These are phyloP conservation scores for Blepharisma stoltei DNA, from an alignment of 73 alveolate genomes.

Conservation along the genomic window DNA sequence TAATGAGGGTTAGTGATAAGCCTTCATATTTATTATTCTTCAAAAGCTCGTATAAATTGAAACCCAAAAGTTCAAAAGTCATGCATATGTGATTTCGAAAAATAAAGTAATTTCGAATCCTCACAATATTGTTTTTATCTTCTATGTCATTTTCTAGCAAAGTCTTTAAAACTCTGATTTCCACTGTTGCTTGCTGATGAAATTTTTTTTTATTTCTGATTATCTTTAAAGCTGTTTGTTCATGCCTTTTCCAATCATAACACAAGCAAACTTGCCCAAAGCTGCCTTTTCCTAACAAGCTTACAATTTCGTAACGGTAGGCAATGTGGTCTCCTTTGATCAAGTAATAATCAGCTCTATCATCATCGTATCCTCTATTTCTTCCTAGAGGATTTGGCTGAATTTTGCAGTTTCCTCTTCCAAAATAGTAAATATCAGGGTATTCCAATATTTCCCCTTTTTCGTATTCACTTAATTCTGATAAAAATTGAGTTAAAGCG, in stretches of 20 bases:
- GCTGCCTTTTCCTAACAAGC: slow-evolving; percentile 76
- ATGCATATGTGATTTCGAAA: slow-evolving; percentile 61
- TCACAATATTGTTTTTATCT: slow-evolving; percentile 50
- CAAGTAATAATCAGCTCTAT: slow-evolving; percentile 60
- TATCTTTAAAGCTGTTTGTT: slow-evolving; percentile 66
- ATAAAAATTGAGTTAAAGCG: neutral
- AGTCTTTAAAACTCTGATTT: slow-evolving; percentile 48
- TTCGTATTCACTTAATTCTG: slow-evolving; percentile 19
- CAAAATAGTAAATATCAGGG: slow-evolving; percentile 14
- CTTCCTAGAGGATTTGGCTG: neutral
- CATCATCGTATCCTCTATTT: slow-evolving; percentile 39
- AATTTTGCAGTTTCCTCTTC: neutral
- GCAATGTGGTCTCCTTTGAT: slow-evolving; percentile 62
- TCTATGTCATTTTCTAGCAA: slow-evolving; percentile 43
- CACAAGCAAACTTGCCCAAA: slow-evolving; percentile 72
- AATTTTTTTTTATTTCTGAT: slow-evolving; percentile 54
- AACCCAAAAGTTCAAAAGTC: slow-evolving; percentile 54
- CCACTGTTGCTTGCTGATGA: slow-evolving; percentile 62
- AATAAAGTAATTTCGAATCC: slow-evolving; percentile 45
- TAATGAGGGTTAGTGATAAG: slow-evolving; percentile 2
- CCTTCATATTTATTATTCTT: slow-evolving; percentile 18
- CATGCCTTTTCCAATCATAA: slow-evolving; percentile 60
- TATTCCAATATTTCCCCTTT: slow-evolving; percentile 22
- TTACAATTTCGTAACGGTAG: slow-evolving; percentile 66
- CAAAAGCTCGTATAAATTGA: slow-evolving; percentile 55